phyloP scores from a whole-genome alignment of 1,284 basidiomycete species.

The Cutaneotrichosporon spelunceum region DNA sequence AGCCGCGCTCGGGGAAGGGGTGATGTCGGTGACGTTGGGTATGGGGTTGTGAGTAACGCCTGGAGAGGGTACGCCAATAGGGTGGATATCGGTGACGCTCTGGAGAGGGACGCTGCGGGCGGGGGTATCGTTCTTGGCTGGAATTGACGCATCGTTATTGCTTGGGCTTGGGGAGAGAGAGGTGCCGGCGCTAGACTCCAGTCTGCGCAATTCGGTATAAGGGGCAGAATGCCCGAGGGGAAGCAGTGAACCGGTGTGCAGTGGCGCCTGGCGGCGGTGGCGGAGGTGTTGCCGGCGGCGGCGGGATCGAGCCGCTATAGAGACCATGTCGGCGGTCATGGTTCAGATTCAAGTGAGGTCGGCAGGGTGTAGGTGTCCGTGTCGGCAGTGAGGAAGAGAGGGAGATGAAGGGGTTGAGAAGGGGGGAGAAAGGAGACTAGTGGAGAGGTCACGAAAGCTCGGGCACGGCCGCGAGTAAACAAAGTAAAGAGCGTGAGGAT shows the following conservation, averaged over 20 bases:
- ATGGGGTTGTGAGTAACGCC: neutral
- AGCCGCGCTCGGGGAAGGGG: neutral
- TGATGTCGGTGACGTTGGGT: neutral
- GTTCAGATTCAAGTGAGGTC: neutral
- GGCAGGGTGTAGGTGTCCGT: neutral
- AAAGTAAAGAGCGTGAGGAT: constrained; percentile 1
- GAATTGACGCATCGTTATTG: neutral
- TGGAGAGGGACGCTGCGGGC: neutral
- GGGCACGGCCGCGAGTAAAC: neutral
- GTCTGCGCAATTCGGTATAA: neutral
- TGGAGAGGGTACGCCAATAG: neutral
- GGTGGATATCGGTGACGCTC: neutral
- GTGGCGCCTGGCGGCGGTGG: neutral
- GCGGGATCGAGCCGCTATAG: neutral
- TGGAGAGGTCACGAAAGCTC: neutral
- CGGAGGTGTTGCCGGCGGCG: neutral
- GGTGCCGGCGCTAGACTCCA: neutral
- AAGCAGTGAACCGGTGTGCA: neutral
- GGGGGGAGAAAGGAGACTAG: neutral
- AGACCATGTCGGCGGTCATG: neutral
- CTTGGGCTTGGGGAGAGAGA: neutral
- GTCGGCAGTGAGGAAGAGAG: neutral
- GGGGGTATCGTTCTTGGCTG: neutral
- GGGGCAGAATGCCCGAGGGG: neutral
- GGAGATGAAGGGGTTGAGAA: neutral